Evolutionary conservation across 768 basidiomycete species (phyloP), one percentile per base, ranked within the genome.

Genomic region (Rhodocollybia butyracea): DNA sequence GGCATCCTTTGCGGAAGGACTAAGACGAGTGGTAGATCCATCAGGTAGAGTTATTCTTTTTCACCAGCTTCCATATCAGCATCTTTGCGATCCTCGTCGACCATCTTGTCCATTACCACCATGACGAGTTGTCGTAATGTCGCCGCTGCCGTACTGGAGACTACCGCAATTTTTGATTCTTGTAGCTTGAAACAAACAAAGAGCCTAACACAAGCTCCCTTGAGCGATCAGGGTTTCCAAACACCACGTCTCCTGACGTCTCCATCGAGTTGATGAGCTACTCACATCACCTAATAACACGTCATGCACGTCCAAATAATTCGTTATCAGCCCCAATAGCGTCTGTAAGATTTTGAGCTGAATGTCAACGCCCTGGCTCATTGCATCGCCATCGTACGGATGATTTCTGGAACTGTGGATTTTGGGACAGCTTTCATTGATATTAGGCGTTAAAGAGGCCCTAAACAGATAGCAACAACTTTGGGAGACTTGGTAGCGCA

Each of bases 101-200:
- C 83, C 69, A 98, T 90, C 66, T 96, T 94, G 72, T 99, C 97
- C 41, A 98, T 91, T 17, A 98, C 87, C 61, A 98, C 91, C 95
- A 99, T 98, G 42, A 98, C 92, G 1, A 98, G 79, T 66, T 98
- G 96, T 2, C 95, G 87, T 3, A 98, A 80, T 0, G 95, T 98
- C 0, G 97, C 97, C 2, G 95, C 95, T 2, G 96, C 96, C 3
- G 97, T 98, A 0, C 93, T 95, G 2, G 94, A 96, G 6, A 99
- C 96, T 24, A 98, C 96, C 0, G 94, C 90, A 22, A 95, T 97
- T 59, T 91, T 86, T 0, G 93, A 95, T 57, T 98, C 97, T 69
- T 98, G 94, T 24, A 98, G 74, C 68, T 87, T 93, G 80, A 98
- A 98, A 64, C 94, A 98, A 73, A n/a, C 96, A 73, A 0, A 98